A percentile compares a stretch with the other conserved stretches of the same genome.
phyloP scores from a whole-genome alignment of 208 protist species.

The Leptomonas seymouri region DNA sequence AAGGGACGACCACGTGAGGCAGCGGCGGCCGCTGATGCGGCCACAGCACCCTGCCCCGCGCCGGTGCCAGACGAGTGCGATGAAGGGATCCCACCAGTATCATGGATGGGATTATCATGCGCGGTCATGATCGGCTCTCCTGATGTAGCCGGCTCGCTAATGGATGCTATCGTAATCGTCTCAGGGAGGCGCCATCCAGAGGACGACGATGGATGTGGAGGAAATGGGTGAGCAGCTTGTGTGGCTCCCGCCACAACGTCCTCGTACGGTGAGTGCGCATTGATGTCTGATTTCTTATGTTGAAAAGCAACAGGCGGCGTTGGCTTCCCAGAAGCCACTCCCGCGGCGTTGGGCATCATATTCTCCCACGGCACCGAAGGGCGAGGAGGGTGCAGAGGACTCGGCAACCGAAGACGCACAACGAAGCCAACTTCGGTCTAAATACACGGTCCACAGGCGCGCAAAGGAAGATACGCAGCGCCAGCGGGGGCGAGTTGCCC shows the following conservation, averaged over 20 bases:
- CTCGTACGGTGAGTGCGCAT: constrained; percentile 32
- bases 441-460: too few species aligned
- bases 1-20: neutral
- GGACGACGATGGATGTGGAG: neutral
- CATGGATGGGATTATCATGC: neutral
- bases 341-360: constrained; percentile 12
- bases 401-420: too few species aligned
- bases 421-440: too few species aligned
- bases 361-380: neutral
- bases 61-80: neutral
- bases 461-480: too few species aligned
- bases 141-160: neutral
- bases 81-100: neutral
- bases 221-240: neutral
- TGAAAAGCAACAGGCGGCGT: neutral
- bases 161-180: neutral
- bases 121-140: constrained; percentile 1
- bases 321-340: neutral
- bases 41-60: neutral
- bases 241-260: neutral
- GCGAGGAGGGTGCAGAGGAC: too few species aligned
- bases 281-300: neutral
- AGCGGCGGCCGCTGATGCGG: too few species aligned
- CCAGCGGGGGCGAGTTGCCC: too few species aligned
- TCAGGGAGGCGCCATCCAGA: neutral